A percentile compares a stretch with the other conserved stretches of the same genome.
These are phyloP conservation scores for Colletotrichum magnum DNA, from an alignment of 2,329 filamentous ascomycete genomes.

Conservation along the genomic window DNA sequence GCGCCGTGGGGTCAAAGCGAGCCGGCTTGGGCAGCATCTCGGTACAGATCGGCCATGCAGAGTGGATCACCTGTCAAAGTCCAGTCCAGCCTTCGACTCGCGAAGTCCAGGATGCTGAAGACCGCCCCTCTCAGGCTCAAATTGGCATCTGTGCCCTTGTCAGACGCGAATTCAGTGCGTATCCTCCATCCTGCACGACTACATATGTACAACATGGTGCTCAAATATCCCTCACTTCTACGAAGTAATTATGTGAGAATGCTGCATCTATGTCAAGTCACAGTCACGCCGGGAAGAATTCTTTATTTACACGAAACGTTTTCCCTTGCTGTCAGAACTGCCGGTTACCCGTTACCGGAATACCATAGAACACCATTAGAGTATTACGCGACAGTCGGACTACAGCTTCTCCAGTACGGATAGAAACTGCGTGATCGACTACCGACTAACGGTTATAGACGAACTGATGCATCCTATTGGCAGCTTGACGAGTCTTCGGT, in stretches of 20 bases:
- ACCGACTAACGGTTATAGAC: not conserved
- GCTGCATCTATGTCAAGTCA: no score
- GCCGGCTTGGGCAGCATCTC: not conserved
- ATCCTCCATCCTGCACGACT: no score
- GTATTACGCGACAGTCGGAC: no score
- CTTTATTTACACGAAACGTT: no score
- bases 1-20: not conserved
- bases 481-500: not conserved
- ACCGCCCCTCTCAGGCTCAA: conserved; percentile 9
- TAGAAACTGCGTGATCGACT: not conserved
- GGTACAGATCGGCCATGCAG: conserved; percentile 4
- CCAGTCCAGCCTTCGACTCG: not conserved
- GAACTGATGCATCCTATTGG: conserved; percentile 15
- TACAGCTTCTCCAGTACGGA: not conserved
- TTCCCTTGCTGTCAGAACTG: no score
- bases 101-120: not conserved
- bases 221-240: no score
- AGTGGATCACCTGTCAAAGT: conserved; percentile 6
- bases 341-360: no score
- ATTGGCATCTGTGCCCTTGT: not conserved
- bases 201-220: no score
- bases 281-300: no score
- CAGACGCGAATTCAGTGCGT: no score
- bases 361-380: no score
- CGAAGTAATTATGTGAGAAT: no score